Conservation (phyloP, 2,329 filamentous ascomycete genomes). For the Botrytis fabae region DNA sequence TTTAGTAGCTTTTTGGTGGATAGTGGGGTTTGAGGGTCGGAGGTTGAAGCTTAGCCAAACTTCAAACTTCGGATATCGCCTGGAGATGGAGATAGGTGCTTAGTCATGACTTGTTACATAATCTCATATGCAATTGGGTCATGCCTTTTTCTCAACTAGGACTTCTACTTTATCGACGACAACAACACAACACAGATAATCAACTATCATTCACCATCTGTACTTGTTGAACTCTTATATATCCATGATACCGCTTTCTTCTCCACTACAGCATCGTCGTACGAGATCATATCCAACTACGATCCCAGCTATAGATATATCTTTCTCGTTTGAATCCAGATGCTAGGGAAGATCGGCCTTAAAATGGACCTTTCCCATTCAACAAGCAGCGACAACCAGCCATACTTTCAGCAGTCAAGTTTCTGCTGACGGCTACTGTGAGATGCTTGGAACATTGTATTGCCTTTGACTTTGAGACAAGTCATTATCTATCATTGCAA, state of each 20-base stretch:
- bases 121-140: neutral
- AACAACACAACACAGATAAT: too few relatives aligned
- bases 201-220: neutral
- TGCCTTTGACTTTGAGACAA: neutral
- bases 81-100: neutral
- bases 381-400: neutral
- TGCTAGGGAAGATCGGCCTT: neutral
- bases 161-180: neutral
- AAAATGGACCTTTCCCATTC: neutral
- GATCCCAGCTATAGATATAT: neutral
- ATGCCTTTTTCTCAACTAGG: too few relatives aligned
- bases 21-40: conserved; percentile 15
- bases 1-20: conserved; percentile 5
- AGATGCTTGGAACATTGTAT: neutral
- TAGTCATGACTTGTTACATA: neutral
- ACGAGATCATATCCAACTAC: neutral
- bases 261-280: too few relatives aligned
- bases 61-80: conserved; percentile 10
- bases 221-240: neutral
- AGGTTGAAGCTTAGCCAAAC: conserved; percentile 9
- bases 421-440: neutral
- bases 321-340: neutral
- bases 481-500: neutral
- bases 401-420: neutral
- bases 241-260: neutral